Base-by-base conservation (phyloP, 1,284 basidiomycete species). In the Naganishia liquefaciens region DNA sequence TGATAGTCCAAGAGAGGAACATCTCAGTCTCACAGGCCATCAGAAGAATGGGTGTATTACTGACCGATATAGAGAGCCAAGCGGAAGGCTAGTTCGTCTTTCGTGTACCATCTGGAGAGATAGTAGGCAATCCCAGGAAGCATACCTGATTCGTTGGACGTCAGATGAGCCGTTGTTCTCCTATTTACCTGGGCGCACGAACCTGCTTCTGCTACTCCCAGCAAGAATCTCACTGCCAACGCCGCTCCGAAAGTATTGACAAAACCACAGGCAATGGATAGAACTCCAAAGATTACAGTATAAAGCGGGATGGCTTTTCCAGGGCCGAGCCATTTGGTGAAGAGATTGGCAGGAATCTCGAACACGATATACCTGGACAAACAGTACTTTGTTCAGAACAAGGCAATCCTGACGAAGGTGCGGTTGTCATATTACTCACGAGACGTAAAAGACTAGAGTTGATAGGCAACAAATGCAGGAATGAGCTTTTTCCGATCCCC, bases 201-300 rank as follows among this genome's bases (percentile, higher is more conserved):
- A 40, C 65, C 61, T 21, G 51, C 74, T 67, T 79, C 78, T 0
- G 74, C 74, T 0, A 76, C 54, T 25, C 77, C 76, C 10, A 77
- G 71, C 21, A 76, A 52, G 68, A 77, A 75, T 0, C 76, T 70
- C 0, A 77, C 72, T 0, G 71, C 73, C 7, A 44, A 53, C 3
- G 52, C 60, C 11, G 65, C 40, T 25, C 53, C 65, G 21, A 57
- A 42, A 19, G 62, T 57, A 27, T 30, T 50, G 3, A 66, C 54
- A 47, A 66, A 66, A 15, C 52, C 65, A 39, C 50, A 57, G 40
- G 52, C 25, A 19, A 66, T 44, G 25, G 65, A 66, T 15, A 66
- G 43, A 10, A 66, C 46, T 0, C 65, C 65, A 37, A 66, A 66
- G 39, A 51, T 27, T 25, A 66, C 37, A 5, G 65, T 66, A 25